Evolutionary conservation across 163 green algal species (phyloP).

Genomic region (Scenedesmus sp.): DNA sequence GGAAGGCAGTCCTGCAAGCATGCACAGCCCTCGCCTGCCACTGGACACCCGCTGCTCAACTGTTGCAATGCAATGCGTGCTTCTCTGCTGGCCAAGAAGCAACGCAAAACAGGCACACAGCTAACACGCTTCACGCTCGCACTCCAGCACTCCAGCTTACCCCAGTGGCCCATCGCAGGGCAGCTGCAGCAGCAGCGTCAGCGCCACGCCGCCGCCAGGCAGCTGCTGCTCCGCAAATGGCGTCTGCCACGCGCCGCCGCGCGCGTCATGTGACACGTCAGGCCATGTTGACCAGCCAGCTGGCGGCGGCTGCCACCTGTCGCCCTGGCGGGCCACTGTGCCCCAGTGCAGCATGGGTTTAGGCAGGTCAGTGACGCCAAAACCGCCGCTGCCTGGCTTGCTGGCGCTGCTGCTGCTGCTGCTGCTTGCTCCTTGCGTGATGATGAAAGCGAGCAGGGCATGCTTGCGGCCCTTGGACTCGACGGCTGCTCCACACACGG

Average conservation of each 20-base stretch:
- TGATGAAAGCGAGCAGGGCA: constrained; percentile 41
- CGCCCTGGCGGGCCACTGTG: background rate
- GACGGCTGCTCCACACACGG: constrained; percentile 1
- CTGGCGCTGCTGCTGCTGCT: constrained; percentile 37
- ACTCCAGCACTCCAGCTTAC: background rate
- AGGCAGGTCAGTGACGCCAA: constrained; percentile 7
- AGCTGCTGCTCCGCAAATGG: constrained; percentile 38
- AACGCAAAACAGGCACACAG: background rate
- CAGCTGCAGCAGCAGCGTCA: constrained; percentile 44
- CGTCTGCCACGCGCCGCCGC: constrained; percentile 49
- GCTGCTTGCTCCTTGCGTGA: constrained; percentile 24
- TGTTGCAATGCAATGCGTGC: background rate
- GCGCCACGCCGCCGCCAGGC: background rate
- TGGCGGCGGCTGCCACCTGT: constrained; percentile 33
- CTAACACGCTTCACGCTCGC: background rate
- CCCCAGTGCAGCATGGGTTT: constrained; percentile 43
- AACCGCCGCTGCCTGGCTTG: constrained; percentile 19
- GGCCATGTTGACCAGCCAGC: constrained; percentile 44
- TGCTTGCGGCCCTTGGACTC: constrained; percentile 4
- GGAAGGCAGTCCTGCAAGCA: background rate
- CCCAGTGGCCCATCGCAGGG: constrained; percentile 4
- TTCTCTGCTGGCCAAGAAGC: background rate
- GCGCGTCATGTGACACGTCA: constrained; percentile 43
- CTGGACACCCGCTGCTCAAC: background rate
- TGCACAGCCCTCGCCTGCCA: background rate